These are phyloP conservation scores for Emmonsia crescens DNA, from an alignment of 2,329 filamentous ascomycete species.

Conservation along the genomic window DNA sequence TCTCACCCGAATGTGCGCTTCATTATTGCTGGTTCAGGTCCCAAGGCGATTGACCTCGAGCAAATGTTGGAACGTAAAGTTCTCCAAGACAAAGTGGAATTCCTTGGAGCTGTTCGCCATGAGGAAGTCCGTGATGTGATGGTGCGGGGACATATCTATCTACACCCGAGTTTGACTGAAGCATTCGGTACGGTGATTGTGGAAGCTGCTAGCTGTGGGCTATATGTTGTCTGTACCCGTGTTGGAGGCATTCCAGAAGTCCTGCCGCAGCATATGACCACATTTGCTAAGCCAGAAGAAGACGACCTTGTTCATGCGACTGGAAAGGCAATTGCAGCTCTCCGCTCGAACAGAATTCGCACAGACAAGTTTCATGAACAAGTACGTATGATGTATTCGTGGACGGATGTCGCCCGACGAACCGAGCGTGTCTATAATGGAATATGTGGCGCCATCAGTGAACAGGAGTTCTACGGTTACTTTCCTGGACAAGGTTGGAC, in stretches of 20 bases:
- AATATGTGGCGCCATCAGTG: slow-evolving; percentile 73
- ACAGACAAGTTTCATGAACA: slow-evolving; percentile 94
- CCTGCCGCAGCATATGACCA: slow-evolving; percentile 89
- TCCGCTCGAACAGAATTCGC: slow-evolving; percentile 75
- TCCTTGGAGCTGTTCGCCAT: slow-evolving; percentile 84
- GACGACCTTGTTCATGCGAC: slow-evolving; percentile 88
- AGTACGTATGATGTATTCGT: slow-evolving; percentile 97
- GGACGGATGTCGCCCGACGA: slow-evolving; percentile 86
- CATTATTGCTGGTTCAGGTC: slow-evolving; percentile 89
- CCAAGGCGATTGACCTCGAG: slow-evolving; percentile 93
- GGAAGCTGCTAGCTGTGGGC: slow-evolving; percentile 86
- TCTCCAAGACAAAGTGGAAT: slow-evolving; percentile 82
- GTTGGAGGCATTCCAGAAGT: slow-evolving; percentile 97
- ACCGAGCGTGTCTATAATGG: slow-evolving; percentile 94
- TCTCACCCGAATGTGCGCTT: slow-evolving; percentile 89
- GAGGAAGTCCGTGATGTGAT: slow-evolving; percentile 97
- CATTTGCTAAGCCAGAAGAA: slow-evolving; percentile 92
- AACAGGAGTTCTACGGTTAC: slow-evolving; percentile 80
- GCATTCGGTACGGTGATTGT: slow-evolving; percentile 97
- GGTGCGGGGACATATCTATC: slow-evolving; percentile 91
- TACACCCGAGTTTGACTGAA: slow-evolving; percentile 89
- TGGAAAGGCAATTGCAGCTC: slow-evolving; percentile 72
- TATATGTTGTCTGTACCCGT: slow-evolving; percentile 93
- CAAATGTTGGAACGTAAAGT: slow-evolving; percentile 97
- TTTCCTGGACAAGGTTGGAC: slow-evolving; percentile 59